Evolutionary conservation across 1,139 yeast species (phyloP), one percentile per base, ranked within the genome.

Genomic region (Scheffersomyces illinoinensis): DNA sequence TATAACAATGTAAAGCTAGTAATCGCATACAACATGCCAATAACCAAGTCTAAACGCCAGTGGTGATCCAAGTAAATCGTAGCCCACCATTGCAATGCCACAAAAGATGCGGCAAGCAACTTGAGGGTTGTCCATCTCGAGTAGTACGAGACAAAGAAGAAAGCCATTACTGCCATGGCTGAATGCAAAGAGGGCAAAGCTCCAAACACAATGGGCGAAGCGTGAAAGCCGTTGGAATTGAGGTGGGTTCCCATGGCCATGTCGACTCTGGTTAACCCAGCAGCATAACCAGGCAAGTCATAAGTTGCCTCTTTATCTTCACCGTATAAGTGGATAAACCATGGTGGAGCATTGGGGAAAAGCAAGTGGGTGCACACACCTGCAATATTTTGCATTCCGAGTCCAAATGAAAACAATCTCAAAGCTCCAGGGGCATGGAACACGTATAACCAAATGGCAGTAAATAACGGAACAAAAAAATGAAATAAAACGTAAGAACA

Each of bases 11-110:
- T 69, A 68, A 82, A 83, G 56, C 79, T 68, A n/a, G 75, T 57
- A 7, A 84, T 64, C 1, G 89, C 78, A 70, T 87, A 87, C 8
- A 72, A 53, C 69, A 83, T 71, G 6, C 91, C 91, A 19, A 77
- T 76, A 46, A 85, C 71, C 55, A 87, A 73, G 65, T 88, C 92
- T 48, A 87, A 71, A 61, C 90, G 75, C 83, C 88, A 88, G 71
- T 88, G 92, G 69, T 88, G 93, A 68, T 87, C 91, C 60, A 88
- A 72, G 66, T 88, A 88, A 71, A 88, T 87, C 17, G 92, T 87
- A 23, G 90, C 86, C 91, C 91, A 88, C 89, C 91, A 86, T 68
- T 88, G 92, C 54, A 86, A 68, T 5, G 76, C 60, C 54, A 85
- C 83, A 74, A 85, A 77, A 4, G 58, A 51, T 57, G 78, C 63